Percentiles rank a stretch among this genome's conserved stretches.
phyloP scores from a whole-genome alignment of 306 rosid genomes.

The Ziziphus jujuba region DNA sequence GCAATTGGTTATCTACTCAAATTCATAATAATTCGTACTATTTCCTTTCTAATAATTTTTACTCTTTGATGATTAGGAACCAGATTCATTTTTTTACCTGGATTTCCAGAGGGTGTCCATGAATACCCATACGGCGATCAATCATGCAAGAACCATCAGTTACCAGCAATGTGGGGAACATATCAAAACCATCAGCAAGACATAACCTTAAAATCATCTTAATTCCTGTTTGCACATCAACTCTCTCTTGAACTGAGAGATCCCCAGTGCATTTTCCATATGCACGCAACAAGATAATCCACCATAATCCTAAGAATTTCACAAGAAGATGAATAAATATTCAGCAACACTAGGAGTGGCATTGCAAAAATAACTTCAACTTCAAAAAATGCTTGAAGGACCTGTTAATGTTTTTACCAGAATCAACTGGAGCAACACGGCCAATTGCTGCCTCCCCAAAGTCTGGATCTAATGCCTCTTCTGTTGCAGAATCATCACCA shows the following conservation, averaged over 20 bases:
- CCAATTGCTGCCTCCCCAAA: slow-evolving; percentile 96
- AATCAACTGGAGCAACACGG: slow-evolving; percentile 92
- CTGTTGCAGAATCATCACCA: slow-evolving; percentile 74
- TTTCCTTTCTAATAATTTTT: no score
- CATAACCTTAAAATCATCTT: slow-evolving; percentile 82
- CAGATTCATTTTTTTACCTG: slow-evolving; percentile 43
- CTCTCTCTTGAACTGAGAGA: slow-evolving; percentile 79
- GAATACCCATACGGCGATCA: slow-evolving; percentile 94
- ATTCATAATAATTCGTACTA: no score
- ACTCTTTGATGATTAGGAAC: background rate
- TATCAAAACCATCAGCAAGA: slow-evolving; percentile 90
- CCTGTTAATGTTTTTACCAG: slow-evolving; percentile 51
- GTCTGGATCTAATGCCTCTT: slow-evolving; percentile 91
- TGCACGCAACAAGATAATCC: slow-evolving; percentile 85
- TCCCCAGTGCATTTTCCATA: slow-evolving; percentile 86
- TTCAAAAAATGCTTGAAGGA: background rate
- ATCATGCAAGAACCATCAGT: slow-evolving; percentile 94
- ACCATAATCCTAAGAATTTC: slow-evolving; percentile 71
- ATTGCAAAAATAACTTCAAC: slow-evolving; percentile 7
- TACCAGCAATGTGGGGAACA: slow-evolving; percentile 85
- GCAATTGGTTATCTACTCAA: no score
- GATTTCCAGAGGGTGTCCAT: slow-evolving; percentile 89
- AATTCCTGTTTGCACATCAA: slow-evolving; percentile 93
- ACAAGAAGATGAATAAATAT: slow-evolving; percentile 10
- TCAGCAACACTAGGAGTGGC: slow-evolving; percentile 13